Conservation (phyloP, 371 early-diverging fungal species). For the Conidiobolus incongruus region DNA sequence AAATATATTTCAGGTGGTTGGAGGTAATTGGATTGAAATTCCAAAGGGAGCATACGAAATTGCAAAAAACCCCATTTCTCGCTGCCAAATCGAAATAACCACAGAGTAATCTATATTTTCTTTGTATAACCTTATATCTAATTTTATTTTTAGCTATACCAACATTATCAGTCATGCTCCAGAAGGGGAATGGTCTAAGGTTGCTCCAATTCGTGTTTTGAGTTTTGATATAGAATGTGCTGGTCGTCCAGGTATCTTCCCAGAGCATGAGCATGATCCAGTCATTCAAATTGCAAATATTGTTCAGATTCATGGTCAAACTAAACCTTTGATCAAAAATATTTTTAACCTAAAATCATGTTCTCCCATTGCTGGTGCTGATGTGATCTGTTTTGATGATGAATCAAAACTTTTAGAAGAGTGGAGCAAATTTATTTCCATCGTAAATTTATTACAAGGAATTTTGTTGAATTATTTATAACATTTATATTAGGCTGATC, state of each 20-base stretch:
- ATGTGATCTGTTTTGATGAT: slow-evolving; percentile 58
- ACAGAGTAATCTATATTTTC: slow-evolving; percentile 23
- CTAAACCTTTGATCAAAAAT: slow-evolving; percentile 67
- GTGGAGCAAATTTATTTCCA: slow-evolving; percentile 65
- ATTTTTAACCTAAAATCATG: slow-evolving; percentile 83
- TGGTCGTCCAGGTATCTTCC: slow-evolving; percentile 92
- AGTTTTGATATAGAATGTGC: slow-evolving; percentile 99
- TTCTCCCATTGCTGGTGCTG: slow-evolving; percentile 85
- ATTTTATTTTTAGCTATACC: slow-evolving; percentile 18
- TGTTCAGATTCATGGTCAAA: slow-evolving; percentile 75
- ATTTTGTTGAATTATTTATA: too few species aligned
- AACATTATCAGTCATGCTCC: slow-evolving; percentile 68
- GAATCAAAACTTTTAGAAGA: slow-evolving; percentile 66
- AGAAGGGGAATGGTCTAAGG: slow-evolving; percentile 75
- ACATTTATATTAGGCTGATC: slow-evolving; percentile 37
- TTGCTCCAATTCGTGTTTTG: slow-evolving; percentile 91
- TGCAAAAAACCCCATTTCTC: slow-evolving; percentile 18
- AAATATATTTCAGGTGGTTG: slow-evolving; percentile 24
- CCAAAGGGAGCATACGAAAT: slow-evolving; percentile 42
- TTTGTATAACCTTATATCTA: background rate
- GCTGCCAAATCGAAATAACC: slow-evolving; percentile 69
- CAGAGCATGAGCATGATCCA: slow-evolving; percentile 82
- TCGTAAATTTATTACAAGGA: background rate
- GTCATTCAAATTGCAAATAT: slow-evolving; percentile 99
- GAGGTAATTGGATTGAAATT: slow-evolving; percentile 87